phyloP scores from a whole-genome alignment of 139 green algal genomes.

The Deuterostichococcus epilithicus region DNA sequence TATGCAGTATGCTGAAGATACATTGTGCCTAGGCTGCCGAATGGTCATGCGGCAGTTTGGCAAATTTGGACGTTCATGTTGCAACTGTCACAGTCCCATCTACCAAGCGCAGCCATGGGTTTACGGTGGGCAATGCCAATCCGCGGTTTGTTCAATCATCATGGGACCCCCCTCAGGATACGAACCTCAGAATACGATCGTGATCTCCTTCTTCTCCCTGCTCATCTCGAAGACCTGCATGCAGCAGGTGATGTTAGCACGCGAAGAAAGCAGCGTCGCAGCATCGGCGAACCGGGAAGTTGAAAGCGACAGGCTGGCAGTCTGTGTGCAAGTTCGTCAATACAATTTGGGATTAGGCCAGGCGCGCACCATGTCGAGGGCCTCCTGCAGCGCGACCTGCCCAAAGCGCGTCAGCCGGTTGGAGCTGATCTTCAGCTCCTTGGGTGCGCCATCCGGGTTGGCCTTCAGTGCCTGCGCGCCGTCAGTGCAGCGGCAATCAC shows the following conservation, averaged over 20 bases:
- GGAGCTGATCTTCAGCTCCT: constrained; percentile 81
- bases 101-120: too few species aligned
- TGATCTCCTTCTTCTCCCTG: not conserved
- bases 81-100: too few species aligned
- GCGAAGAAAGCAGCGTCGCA: too few species aligned
- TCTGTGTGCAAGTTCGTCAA: too few species aligned
- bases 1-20: too few species aligned
- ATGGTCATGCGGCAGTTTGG: too few species aligned
- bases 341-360: not conserved
- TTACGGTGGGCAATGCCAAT: not conserved
- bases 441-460: constrained; percentile 76
- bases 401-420: constrained; percentile 96
- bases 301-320: too few species aligned
- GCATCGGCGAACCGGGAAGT: too few species aligned
- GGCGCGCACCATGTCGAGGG: constrained; percentile 89
- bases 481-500: not conserved
- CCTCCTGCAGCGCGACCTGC: constrained; percentile 88
- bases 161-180: not conserved
- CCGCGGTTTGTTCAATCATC: not conserved
- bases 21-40: too few species aligned
- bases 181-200: not conserved
- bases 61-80: too few species aligned
- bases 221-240: not conserved
- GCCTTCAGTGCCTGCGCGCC: constrained; percentile 72
- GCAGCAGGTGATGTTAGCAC: too few species aligned